Conservation (phyloP, 768 basidiomycete genomes). For the Candolleomyces aberdarensis region DNA sequence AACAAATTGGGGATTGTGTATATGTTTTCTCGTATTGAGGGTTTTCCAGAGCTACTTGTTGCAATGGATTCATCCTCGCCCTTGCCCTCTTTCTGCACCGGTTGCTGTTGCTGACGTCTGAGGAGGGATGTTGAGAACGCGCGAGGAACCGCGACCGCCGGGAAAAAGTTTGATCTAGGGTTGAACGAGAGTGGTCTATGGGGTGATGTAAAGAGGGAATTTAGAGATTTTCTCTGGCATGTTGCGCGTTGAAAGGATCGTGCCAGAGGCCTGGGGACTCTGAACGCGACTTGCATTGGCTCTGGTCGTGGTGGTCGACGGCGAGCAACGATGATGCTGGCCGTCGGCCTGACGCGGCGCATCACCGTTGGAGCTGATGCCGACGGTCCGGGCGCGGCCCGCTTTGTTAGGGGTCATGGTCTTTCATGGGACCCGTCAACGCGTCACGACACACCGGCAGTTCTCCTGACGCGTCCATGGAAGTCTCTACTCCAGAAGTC, state of each 20-base stretch:
- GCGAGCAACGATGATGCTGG: neutral
- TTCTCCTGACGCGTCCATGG: neutral
- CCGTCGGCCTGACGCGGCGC: neutral
- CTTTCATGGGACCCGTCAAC: too few relatives aligned
- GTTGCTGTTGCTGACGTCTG: constrained; percentile 9
- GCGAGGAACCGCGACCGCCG: neutral
- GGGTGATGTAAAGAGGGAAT: neutral
- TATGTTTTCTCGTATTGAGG: constrained; percentile 71
- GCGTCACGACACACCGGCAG: neutral
- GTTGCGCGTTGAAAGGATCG: neutral
- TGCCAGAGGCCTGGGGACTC: neutral
- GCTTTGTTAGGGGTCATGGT: neutral
- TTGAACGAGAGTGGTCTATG: neutral
- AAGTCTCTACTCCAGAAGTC: too few relatives aligned
- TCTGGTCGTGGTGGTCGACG: neutral
- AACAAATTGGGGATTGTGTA: constrained; percentile 93
- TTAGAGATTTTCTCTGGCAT: neutral
- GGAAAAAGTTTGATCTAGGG: neutral
- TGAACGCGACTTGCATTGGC: constrained; percentile 1
- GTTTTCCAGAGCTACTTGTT: constrained; percentile 23
- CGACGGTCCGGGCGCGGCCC: neutral
- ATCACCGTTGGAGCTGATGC: neutral
- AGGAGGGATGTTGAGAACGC: constrained; percentile 19
- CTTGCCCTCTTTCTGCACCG: neutral
- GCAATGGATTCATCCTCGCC: neutral